A percentile compares a stretch with the other conserved stretches of the same genome.
Evolutionary conservation across 495 filamentous ascomycete species (phyloP).

Genomic region (Zalerion maritima): DNA sequence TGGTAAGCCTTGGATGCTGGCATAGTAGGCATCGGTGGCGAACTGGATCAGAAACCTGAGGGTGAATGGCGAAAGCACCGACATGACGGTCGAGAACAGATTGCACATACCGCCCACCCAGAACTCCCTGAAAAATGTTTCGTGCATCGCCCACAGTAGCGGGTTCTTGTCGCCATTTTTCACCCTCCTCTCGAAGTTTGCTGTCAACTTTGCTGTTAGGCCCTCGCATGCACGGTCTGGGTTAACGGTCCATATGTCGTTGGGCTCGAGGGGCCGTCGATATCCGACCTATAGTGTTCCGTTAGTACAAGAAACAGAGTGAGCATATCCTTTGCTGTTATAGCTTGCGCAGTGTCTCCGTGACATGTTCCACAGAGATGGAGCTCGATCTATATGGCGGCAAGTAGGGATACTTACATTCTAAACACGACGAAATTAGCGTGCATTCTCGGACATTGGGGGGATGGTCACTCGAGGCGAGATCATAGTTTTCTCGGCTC

Average conservation of each 20-base stretch:
- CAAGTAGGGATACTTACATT: no score
- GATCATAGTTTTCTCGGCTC: no score
- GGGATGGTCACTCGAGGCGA: no score
- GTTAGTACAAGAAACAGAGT: conserved; percentile 3
- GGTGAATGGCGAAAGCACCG: conserved; percentile 61
- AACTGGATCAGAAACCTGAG: conserved; percentile 66
- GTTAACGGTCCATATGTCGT: conserved; percentile 81
- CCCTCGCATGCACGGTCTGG: conserved; percentile 57
- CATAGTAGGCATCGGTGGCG: conserved; percentile 60
- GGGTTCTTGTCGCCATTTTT: conserved; percentile 57
- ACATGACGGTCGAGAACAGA: conserved; percentile 50
- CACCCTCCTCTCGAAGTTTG: conserved; percentile 51
- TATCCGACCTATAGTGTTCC: conserved; percentile 47
- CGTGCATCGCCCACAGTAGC: conserved; percentile 67
- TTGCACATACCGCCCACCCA: conserved; percentile 67
- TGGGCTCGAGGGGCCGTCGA: conserved; percentile 63
- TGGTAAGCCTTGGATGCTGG: conserved; percentile 30
- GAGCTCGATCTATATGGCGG: no score
- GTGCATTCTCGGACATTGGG: no score
- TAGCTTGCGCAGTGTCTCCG: no score
- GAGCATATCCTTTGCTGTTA: conserved; percentile 2
- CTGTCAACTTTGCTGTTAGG: conserved; percentile 46
- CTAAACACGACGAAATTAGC: no score
- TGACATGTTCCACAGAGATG: no score
- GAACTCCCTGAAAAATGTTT: conserved; percentile 78